These are phyloP conservation scores for Colletotrichum navitas DNA, from an alignment of 2,329 filamentous ascomycete genomes.

Conservation along the genomic window DNA sequence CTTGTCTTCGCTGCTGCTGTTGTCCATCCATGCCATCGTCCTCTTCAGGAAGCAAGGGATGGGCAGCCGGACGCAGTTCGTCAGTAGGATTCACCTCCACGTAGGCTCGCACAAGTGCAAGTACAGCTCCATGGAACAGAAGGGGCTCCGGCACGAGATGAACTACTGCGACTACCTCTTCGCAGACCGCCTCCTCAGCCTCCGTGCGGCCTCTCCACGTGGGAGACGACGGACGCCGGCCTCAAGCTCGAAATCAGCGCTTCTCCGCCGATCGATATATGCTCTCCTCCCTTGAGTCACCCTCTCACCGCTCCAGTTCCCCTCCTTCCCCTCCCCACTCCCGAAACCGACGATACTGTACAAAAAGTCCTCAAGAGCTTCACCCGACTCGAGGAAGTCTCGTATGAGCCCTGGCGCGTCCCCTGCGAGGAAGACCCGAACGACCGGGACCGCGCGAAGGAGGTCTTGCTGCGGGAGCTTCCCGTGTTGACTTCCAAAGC, in stretches of 20 bases:
- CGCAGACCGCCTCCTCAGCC: neutral
- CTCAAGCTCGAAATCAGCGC: neutral
- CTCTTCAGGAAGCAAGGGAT: neutral
- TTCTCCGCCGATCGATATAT: neutral
- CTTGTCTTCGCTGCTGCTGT: neutral
- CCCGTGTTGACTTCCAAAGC: too few species aligned
- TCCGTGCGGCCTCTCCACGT: neutral
- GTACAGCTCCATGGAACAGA: too few species aligned
- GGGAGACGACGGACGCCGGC: neutral
- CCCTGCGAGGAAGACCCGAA: too few species aligned
- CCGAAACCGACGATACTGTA: neutral
- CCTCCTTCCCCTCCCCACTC: too few species aligned
- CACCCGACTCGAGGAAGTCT: neutral
- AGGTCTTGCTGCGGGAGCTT: neutral
- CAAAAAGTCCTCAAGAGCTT: neutral
- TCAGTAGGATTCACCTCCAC: neutral
- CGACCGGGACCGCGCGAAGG: neutral
- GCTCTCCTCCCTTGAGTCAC: too few species aligned
- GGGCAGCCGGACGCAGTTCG: neutral
- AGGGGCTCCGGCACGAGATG: too few species aligned
- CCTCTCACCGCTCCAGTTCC: too few species aligned
- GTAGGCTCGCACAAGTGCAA: neutral
- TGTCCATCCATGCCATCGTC: neutral
- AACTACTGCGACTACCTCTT: neutral
- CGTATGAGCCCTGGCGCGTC: neutral